phyloP scores from a whole-genome alignment of 2,329 filamentous ascomycete genomes.

The Penicillium sp. region DNA sequence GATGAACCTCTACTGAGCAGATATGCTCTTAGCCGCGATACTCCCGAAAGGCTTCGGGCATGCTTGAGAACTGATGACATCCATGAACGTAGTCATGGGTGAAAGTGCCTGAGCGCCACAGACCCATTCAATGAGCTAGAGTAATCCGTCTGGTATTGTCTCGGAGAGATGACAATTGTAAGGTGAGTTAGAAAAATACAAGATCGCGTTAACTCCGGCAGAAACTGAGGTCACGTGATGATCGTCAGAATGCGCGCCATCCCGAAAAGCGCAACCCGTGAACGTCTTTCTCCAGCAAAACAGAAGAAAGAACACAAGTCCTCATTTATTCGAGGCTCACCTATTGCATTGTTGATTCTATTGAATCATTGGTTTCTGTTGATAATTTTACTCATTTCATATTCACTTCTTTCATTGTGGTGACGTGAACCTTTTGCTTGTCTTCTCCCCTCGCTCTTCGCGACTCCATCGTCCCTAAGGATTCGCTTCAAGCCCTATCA shows the following conservation, averaged over 20 bases:
- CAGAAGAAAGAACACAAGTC: slow-evolving; percentile 1
- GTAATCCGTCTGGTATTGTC: not conserved
- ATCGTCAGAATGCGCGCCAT: slow-evolving; percentile 33
- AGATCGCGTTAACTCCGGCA: slow-evolving; percentile 16
- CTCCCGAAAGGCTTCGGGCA: slow-evolving; percentile 38
- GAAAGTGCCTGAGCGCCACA: slow-evolving; percentile 16
- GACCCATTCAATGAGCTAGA: slow-evolving; percentile 11
- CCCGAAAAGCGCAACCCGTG: slow-evolving; percentile 28
- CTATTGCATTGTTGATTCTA: slow-evolving; percentile 9
- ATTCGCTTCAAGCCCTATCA: slow-evolving; percentile 23
- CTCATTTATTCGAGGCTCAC: slow-evolving; percentile 2
- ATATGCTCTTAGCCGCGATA: slow-evolving; percentile 36
- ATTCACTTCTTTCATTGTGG: slow-evolving; percentile 3
- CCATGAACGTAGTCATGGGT: slow-evolving; percentile 38
- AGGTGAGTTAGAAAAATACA: slow-evolving; percentile 8
- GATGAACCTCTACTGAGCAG: slow-evolving; percentile 27
- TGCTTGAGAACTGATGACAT: slow-evolving; percentile 43
- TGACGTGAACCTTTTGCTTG: slow-evolving; percentile 3
- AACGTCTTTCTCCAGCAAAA: slow-evolving; percentile 5
- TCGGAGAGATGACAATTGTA: slow-evolving; percentile 1
- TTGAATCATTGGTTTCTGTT: not conserved
- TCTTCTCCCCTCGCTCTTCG: slow-evolving; percentile 21
- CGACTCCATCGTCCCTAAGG: slow-evolving; percentile 26
- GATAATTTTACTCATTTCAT: not conserved
- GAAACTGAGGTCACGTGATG: slow-evolving; percentile 36